phyloP scores from a whole-genome alignment of 2,329 filamentous ascomycete species.

The Calonectria pseudoturangicola region DNA sequence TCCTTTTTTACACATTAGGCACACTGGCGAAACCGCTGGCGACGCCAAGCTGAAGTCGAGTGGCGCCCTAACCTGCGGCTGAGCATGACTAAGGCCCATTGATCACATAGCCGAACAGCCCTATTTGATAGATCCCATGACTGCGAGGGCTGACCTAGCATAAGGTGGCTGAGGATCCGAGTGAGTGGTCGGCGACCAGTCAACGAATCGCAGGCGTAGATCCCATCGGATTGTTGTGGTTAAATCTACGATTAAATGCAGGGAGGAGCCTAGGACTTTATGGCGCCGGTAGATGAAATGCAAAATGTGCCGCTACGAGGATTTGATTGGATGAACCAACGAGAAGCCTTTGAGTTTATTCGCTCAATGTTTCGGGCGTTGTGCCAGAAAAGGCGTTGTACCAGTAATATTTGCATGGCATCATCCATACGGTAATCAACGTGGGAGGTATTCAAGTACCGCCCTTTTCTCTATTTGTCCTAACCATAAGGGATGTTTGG shows the following conservation, averaged over 20 bases:
- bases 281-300: not conserved
- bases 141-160: not conserved
- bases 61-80: conserved; percentile 25
- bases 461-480: not conserved
- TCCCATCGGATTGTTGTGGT: not conserved
- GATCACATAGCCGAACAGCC: too few species aligned
- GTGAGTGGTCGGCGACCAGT: not conserved
- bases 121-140: not conserved
- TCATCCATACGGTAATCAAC: too few species aligned
- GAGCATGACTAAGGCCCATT: conserved; percentile 1
- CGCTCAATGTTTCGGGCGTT: not conserved
- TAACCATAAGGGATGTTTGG: not conserved
- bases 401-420: too few species aligned
- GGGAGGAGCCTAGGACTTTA: not conserved
- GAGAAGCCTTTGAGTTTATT: not conserved
- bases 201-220: not conserved
- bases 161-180: not conserved
- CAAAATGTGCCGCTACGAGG: not conserved
- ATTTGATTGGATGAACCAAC: not conserved
- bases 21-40: too few species aligned
- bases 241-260: not conserved
- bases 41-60: not conserved
- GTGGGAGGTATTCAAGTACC: too few species aligned
- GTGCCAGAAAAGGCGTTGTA: too few species aligned
- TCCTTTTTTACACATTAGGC: too few species aligned